phyloP scores from a whole-genome alignment of 1,284 basidiomycete genomes.

The Xerocomus nothofagi region DNA sequence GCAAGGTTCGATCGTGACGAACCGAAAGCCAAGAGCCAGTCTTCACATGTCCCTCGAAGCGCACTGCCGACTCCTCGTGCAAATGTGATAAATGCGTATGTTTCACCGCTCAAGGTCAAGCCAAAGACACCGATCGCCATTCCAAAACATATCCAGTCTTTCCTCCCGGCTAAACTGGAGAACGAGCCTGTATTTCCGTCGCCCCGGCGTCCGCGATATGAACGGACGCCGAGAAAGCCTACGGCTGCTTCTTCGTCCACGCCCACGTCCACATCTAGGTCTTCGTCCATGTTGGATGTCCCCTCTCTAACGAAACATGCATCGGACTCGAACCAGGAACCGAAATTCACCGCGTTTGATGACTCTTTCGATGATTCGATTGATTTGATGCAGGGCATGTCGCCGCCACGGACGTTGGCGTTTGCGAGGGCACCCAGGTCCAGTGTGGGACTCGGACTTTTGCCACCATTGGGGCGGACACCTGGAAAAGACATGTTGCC shows the following conservation, averaged over 20 bases:
- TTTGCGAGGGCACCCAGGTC: constrained; percentile 73
- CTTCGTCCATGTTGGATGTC: constrained; percentile 34
- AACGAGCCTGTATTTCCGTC: constrained; percentile 53
- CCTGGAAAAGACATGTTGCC: constrained; percentile 55
- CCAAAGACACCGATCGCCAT: constrained; percentile 56
- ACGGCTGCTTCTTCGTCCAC: constrained; percentile 28
- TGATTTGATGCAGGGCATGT: constrained; percentile 63
- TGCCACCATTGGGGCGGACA: constrained; percentile 57
- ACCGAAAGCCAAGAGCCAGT: constrained; percentile 48
- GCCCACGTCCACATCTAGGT: constrained; percentile 25
- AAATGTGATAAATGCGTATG: constrained; percentile 36
- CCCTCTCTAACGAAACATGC: constrained; percentile 26
- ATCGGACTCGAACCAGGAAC: constrained; percentile 27
- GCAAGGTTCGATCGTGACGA: constrained; percentile 50
- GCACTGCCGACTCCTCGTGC: constrained; percentile 36
- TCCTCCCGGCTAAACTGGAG: constrained; percentile 57
- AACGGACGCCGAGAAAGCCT: constrained; percentile 34
- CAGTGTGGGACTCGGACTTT: constrained; percentile 47
- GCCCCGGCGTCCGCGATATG: constrained; percentile 37
- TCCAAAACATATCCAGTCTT: constrained; percentile 60
- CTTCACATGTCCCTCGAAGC: constrained; percentile 34
- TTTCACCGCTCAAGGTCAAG: constrained; percentile 41
- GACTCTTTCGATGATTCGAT: constrained; percentile 59
- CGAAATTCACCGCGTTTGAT: constrained; percentile 45
- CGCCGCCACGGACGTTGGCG: constrained; percentile 83